Conservation (phyloP, 2,329 filamentous ascomycete genomes). For the Ascosphaera apis region DNA sequence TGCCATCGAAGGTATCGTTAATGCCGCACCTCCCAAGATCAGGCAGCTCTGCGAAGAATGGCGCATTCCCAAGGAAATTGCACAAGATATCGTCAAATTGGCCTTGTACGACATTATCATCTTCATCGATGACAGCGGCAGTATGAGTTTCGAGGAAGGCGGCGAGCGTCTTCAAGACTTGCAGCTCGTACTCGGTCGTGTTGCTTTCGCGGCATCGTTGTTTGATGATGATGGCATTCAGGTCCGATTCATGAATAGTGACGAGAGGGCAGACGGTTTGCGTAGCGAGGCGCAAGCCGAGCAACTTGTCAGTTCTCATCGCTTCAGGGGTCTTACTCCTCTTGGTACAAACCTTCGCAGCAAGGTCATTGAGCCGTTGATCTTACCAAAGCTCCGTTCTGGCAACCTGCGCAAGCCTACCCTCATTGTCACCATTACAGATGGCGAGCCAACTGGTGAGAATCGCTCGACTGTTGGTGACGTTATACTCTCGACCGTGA, state of each 20-base stretch:
- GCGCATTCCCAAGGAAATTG: conserved; percentile 35
- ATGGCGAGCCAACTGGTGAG: conserved; percentile 43
- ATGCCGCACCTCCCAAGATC: conserved; percentile 26
- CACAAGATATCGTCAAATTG: conserved; percentile 39
- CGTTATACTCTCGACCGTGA: conserved; percentile 31
- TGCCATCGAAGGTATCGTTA: conserved; percentile 27
- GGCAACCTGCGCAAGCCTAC: conserved; percentile 38
- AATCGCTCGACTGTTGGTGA: conserved; percentile 32
- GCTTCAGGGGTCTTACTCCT: conserved; percentile 43
- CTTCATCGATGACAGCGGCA: conserved; percentile 46
- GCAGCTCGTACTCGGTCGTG: conserved; percentile 37
- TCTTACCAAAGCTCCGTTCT: conserved; percentile 28
- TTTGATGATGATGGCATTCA: conserved; percentile 47
- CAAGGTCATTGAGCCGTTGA: conserved; percentile 40
- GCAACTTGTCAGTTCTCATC: conserved; percentile 31
- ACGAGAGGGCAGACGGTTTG: conserved; percentile 30
- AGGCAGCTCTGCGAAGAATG: conserved; percentile 33
- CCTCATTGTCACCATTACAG: conserved; percentile 41
- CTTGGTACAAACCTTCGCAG: conserved; percentile 38
- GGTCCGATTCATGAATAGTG: conserved; percentile 47
- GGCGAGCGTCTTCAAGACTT: conserved; percentile 44
- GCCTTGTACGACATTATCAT: conserved; percentile 38
- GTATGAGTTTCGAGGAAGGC: conserved; percentile 44
- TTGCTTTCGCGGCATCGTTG: conserved; percentile 41
- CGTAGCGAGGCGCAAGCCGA: conserved; percentile 34